Base-by-base conservation (phyloP, 1,284 basidiomycete genomes). In the Taiwanofungus camphoratus region DNA sequence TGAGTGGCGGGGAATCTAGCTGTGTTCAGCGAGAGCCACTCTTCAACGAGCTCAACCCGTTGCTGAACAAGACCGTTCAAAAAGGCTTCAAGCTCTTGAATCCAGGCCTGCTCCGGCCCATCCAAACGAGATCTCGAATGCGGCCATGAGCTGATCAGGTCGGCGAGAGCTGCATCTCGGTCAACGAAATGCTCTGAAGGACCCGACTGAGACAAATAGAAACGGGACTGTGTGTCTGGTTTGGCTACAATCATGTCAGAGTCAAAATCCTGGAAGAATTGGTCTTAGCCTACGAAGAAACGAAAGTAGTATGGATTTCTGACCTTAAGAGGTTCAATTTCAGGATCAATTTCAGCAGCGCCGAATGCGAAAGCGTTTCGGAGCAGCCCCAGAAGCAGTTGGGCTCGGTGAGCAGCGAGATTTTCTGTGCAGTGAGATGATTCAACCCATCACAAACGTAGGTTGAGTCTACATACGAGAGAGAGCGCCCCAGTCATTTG, bases 401-500 rank as follows among this genome's bases (percentile, higher is more conserved):
- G 68, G 2, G 70, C 74, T 18, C 77, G 67, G 53, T 80, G 77
- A 13, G 71, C 65, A 0, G 71, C 73, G 53, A 82, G 65, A 6
- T 71, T 79, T 62, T 81, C 78, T 82, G 26, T 29, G 48, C 15
- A 15, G 15, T 9, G 41, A 5, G 1, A 5, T 11, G 41, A 5
- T 8, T 19, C 47, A 1, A 30, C 20, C 33, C 31, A 34, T 23
- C 2, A 4, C 26, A 16, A 16, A 39, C 4, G 8, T 2, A 5
- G 13, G n/a, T 29, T 2, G 30, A 30, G 18, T 11, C 18, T 15
- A 21, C 73, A 39, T 52, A 80, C 79, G 76, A 39, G 76, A 76
- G 31, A 81, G 60, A 2, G 79, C 67, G 9, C 76, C 75, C 78
- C 79, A 81, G 45, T 81, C 78, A 34, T 81, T 80, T 0, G 71